A percentile compares a stretch with the other conserved stretches of the same genome.
These are phyloP conservation scores for Saposhnikovia divaricata DNA, from an alignment of 129 eudicot genomes.

Conservation along the genomic window DNA sequence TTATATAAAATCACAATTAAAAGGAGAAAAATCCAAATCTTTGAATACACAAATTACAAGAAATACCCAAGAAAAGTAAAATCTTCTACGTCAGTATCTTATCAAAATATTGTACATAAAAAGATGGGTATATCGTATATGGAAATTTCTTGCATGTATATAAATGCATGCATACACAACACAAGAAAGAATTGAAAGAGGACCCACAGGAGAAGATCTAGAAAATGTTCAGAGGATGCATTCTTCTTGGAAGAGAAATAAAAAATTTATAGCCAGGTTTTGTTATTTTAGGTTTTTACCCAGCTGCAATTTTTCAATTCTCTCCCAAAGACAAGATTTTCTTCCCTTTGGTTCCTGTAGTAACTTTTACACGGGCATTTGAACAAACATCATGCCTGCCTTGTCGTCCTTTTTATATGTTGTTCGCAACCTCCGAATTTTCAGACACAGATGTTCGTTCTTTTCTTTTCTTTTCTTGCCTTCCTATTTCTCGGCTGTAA, in stretches of 20 bases:
- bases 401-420: not conserved
- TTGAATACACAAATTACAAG: not conserved
- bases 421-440: not conserved
- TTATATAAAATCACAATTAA: no score
- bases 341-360: not conserved
- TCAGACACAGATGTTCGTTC: not conserved
- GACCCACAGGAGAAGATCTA: not conserved
- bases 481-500: not conserved
- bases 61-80: not conserved
- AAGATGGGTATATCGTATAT: not conserved
- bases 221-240: not conserved
- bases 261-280: not conserved
- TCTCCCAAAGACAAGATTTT: not conserved
- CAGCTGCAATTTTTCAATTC: not conserved
- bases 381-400: not conserved
- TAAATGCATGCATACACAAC: not conserved
- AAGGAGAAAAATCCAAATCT: no score
- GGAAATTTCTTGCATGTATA: not conserved
- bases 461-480: not conserved
- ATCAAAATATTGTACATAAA: not conserved
- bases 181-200: not conserved
- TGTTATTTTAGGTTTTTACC: not conserved
- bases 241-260: not conserved
- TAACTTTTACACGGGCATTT: not conserved
- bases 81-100: not conserved